Evolutionary conservation across 495 filamentous ascomycete species (phyloP).

Genomic region (Aspergillus bertholletiae): DNA sequence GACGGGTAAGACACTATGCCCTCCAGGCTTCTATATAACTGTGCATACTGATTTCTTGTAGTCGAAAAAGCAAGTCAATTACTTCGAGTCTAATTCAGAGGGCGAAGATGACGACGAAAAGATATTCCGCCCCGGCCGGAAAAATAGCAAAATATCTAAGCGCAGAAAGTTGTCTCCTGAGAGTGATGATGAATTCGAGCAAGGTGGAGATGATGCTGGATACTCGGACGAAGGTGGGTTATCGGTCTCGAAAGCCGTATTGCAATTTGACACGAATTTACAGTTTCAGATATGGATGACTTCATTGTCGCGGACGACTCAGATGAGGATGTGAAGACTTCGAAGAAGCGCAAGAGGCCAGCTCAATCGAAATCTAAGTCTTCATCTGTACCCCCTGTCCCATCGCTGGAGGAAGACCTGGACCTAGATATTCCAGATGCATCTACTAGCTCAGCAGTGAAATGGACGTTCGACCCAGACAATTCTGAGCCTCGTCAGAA

Average conservation of each 20-base stretch:
- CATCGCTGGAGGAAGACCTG: slow-evolving; percentile 48
- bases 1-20: slow-evolving; percentile 31
- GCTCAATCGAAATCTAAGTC: slow-evolving; percentile 51
- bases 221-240: slow-evolving; percentile 62
- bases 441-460: slow-evolving; percentile 68
- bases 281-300: slow-evolving; percentile 66
- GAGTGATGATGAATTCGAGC: slow-evolving; percentile 68
- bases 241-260: slow-evolving; percentile 7
- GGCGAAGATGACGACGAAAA: slow-evolving; percentile 54
- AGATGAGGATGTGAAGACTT: slow-evolving; percentile 64
- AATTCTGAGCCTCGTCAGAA: slow-evolving; percentile 59
- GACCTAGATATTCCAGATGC: slow-evolving; percentile 48
- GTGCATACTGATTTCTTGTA: slow-evolving; percentile 18
- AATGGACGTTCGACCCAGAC: slow-evolving; percentile 87
- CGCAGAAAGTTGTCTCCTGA: slow-evolving; percentile 50
- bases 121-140: slow-evolving; percentile 42
- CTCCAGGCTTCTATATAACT: not conserved
- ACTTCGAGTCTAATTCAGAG: slow-evolving; percentile 49
- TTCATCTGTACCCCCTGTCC: slow-evolving; percentile 45
- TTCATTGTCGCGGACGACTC: slow-evolving; percentile 80
- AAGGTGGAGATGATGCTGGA: slow-evolving; percentile 47
- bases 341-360: slow-evolving; percentile 72
- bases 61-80: slow-evolving; percentile 46
- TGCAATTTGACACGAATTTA: slow-evolving; percentile 16
- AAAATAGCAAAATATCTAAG: slow-evolving; percentile 40